Evolutionary conservation across 495 filamentous ascomycete species (phyloP).

Genomic region (Tricharina praecox): DNA sequence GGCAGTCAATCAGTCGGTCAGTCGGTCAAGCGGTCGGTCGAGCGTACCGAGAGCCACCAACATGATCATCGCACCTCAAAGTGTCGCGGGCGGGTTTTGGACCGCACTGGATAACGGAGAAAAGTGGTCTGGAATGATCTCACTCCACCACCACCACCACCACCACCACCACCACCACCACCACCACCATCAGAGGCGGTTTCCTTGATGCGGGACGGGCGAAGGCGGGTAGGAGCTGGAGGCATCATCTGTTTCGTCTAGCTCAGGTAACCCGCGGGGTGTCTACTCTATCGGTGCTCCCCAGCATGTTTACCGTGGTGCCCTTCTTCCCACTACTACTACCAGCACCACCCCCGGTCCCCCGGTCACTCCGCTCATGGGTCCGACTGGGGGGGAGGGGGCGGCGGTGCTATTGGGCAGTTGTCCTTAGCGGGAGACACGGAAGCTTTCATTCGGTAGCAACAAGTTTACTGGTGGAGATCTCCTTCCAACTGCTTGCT

Average conservation of each 20-base stretch:
- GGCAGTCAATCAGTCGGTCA: neutral
- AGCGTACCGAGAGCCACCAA: neutral
- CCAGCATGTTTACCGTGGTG: neutral
- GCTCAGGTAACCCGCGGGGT: neutral
- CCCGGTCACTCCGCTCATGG: constrained; percentile 5
- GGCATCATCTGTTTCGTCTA: neutral
- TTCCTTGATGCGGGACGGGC: neutral
- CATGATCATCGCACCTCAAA: neutral
- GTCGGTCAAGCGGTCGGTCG: too few species aligned
- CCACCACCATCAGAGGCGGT: neutral
- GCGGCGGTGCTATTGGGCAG: constrained; percentile 5
- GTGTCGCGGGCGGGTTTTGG: too few species aligned
- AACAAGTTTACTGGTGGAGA: neutral
- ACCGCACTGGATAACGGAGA: too few species aligned
- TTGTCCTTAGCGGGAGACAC: neutral
- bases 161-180: neutral
- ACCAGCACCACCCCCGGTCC: neutral
- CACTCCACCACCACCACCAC: too few species aligned
- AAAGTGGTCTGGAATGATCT: too few species aligned
- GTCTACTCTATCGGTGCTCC: neutral
- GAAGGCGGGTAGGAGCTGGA: neutral
- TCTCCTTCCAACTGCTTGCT: neutral
- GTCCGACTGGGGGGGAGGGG: neutral
- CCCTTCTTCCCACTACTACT: neutral
- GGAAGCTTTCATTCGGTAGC: neutral